Conservation (phyloP, 2,329 filamentous ascomycete genomes). For the Nemania bipapillata region DNA sequence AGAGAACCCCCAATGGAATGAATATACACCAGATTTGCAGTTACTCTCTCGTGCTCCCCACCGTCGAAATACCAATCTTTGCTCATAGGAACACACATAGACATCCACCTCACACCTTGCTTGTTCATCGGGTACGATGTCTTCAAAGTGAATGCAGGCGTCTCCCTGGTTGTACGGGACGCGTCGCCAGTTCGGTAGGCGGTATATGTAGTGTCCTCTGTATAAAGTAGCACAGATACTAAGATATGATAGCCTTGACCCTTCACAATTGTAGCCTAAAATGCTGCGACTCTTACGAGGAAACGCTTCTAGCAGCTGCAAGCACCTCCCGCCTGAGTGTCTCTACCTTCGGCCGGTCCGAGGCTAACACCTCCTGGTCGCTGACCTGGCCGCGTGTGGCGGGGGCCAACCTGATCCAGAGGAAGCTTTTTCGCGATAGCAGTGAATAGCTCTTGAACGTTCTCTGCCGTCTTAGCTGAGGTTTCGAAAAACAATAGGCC, state of each 20-base stretch:
- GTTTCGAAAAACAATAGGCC: constrained; percentile 98
- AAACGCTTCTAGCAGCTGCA: constrained; percentile 64
- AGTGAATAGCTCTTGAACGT: constrained; percentile 94
- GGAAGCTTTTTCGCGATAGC: constrained; percentile 98
- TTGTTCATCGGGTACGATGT: constrained; percentile 2
- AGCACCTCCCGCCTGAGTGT: constrained; percentile 66
- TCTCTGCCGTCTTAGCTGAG: constrained; percentile 95
- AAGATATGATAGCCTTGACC: constrained; percentile 34
- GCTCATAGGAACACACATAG: constrained; percentile 16
- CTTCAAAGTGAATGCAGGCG: constrained; percentile 1
- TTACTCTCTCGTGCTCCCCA: constrained; percentile 32
- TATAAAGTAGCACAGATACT: constrained; percentile 28
- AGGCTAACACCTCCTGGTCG: constrained; percentile 67
- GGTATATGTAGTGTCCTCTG: constrained; percentile 11
- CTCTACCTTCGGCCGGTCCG: constrained; percentile 64
- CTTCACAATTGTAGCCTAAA: constrained; percentile 32
- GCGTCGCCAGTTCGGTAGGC: constrained; percentile 17
- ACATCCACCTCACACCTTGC: constrained; percentile 4
- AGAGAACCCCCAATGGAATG: constrained; percentile 47
- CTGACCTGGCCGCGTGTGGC: constrained; percentile 77
- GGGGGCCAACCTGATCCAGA: constrained; percentile 92
- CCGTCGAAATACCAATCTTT: constrained; percentile 26
- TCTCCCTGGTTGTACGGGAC: constrained; percentile 10
- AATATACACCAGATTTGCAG: constrained; percentile 44
- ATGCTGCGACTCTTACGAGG: constrained; percentile 18